Conservation (phyloP, 2,329 filamentous ascomycete genomes). For the Exutisphaerella laricina region DNA sequence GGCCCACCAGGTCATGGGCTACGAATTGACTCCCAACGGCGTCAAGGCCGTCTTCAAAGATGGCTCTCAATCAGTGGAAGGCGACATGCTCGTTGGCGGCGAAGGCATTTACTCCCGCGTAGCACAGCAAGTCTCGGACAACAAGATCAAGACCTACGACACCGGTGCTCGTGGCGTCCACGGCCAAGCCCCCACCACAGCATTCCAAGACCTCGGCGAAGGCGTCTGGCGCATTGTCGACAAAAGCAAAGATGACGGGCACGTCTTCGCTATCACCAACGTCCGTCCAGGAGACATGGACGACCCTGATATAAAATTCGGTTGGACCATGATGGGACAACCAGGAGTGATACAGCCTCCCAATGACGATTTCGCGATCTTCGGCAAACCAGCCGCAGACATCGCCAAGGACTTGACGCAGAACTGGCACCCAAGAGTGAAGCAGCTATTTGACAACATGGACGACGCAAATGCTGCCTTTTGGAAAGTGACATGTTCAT, state of each 20-base stretch:
- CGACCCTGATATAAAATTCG: constrained; percentile 52
- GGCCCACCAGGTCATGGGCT: constrained; percentile 52
- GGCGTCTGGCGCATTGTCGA: constrained; percentile 57
- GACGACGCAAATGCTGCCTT: constrained; percentile 53
- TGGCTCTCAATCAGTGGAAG: constrained; percentile 54
- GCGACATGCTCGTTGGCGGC: constrained; percentile 55
- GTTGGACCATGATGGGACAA: constrained; percentile 58
- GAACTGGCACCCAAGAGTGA: constrained; percentile 53
- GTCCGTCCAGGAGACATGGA: constrained; percentile 56
- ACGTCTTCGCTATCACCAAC: constrained; percentile 57
- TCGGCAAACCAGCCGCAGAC: constrained; percentile 52
- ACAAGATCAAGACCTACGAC: constrained; percentile 57
- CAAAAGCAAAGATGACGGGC: constrained; percentile 42
- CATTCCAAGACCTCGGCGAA: constrained; percentile 58
- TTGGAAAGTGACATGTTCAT: constrained; percentile 62
- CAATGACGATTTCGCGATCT: constrained; percentile 55
- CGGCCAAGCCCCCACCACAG: constrained; percentile 57
- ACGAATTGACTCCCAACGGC: constrained; percentile 51
- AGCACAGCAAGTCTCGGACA: constrained; percentile 54
- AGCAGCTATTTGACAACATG: constrained; percentile 56
- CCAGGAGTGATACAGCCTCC: constrained; percentile 55
- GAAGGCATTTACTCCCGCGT: constrained; percentile 59
- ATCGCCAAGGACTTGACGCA: constrained; percentile 52
- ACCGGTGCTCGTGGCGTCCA: constrained; percentile 60
- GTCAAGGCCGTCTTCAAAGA: constrained; percentile 57